These are phyloP conservation scores for Phytophthora hybrid DNA, from an alignment of 352 stramenopile species.

Conservation along the genomic window DNA sequence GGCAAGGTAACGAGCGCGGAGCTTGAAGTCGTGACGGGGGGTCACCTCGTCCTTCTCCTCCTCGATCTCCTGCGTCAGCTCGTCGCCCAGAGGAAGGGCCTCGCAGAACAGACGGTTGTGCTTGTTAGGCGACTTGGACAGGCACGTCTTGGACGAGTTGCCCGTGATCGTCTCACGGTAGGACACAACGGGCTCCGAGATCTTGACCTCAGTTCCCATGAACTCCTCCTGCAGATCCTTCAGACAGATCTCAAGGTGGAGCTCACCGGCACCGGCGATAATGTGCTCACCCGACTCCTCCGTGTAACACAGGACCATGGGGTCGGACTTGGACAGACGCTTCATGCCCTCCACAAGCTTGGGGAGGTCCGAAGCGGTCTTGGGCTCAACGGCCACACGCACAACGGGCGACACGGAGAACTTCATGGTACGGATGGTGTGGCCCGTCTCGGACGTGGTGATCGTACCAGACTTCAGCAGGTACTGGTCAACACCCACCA, in stretches of 20 bases:
- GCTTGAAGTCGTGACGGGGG: conserved; percentile 96
- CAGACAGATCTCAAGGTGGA: conserved; percentile 99
- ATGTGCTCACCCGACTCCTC: conserved; percentile 99
- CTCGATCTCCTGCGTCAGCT: conserved; percentile 98
- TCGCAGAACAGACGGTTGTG: conserved; percentile 99
- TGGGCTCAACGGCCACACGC: conserved; percentile 99
- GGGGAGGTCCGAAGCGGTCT: conserved; percentile 98
- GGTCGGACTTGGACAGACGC: conserved; percentile 99
- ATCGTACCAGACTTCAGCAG: conserved; percentile 99
- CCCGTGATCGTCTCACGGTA: conserved; percentile 99
- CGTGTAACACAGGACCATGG: conserved; percentile 99
- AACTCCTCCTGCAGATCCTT: conserved; percentile 99
- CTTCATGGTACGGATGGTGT: conserved; percentile 99
- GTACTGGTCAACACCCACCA: conserved; percentile 99
- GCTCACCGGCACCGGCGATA: conserved; percentile 99
- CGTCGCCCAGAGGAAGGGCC: conserved; percentile 90
- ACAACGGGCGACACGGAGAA: conserved; percentile 99
- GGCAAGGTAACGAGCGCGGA: conserved; percentile 96
- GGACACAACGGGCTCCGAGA: conserved; percentile 99
- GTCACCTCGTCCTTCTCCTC: conserved; percentile 94
- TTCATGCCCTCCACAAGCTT: conserved; percentile 99
- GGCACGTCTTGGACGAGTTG: conserved; percentile 96
- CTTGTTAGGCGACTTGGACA: conserved; percentile 99
- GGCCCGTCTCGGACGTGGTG: conserved; percentile 97
- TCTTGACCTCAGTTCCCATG: conserved; percentile 99